Percentiles rank a stretch among this genome's conserved stretches.
Evolutionary conservation across 768 basidiomycete genomes (phyloP).

Genomic region (Pleurotus ostreatus): DNA sequence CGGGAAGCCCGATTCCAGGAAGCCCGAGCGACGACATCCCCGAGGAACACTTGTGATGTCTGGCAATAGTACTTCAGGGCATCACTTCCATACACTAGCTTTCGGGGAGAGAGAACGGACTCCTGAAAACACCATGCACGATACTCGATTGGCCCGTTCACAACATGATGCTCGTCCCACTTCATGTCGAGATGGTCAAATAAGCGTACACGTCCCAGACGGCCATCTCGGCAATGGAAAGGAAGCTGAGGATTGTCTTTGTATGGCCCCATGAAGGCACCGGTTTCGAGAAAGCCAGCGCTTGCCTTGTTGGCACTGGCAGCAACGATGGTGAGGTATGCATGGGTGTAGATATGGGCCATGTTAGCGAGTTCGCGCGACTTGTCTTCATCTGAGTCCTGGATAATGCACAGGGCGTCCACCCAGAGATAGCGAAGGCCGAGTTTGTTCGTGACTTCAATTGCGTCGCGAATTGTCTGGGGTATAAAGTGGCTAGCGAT

Average conservation of each 20-base stretch:
- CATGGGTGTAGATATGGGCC: not conserved
- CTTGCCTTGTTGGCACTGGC: not conserved
- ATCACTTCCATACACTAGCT: not conserved
- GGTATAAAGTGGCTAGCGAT: not conserved
- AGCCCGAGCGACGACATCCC: not conserved
- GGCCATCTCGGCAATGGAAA: not conserved
- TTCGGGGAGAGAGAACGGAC: not conserved
- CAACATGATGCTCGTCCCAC: not conserved
- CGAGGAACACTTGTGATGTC: not conserved
- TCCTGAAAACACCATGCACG: slow-evolving; percentile 1
- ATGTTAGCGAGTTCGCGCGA: not conserved
- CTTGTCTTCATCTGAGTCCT: not conserved
- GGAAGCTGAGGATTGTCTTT: no score
- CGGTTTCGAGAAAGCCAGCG: not conserved
- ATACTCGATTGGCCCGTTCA: not conserved
- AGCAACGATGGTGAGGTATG: not conserved
- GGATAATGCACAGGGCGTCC: slow-evolving; percentile 1
- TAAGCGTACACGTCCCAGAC: not conserved
- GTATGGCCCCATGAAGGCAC: not conserved
- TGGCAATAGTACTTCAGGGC: not conserved
- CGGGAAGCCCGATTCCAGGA: not conserved
- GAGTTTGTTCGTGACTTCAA: not conserved
- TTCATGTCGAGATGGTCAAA: no score
- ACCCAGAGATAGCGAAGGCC: not conserved
- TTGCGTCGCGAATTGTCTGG: not conserved